These are phyloP conservation scores for Oryza meyeriana DNA, from an alignment of 176 grass and related monocot species.

Conservation along the genomic window DNA sequence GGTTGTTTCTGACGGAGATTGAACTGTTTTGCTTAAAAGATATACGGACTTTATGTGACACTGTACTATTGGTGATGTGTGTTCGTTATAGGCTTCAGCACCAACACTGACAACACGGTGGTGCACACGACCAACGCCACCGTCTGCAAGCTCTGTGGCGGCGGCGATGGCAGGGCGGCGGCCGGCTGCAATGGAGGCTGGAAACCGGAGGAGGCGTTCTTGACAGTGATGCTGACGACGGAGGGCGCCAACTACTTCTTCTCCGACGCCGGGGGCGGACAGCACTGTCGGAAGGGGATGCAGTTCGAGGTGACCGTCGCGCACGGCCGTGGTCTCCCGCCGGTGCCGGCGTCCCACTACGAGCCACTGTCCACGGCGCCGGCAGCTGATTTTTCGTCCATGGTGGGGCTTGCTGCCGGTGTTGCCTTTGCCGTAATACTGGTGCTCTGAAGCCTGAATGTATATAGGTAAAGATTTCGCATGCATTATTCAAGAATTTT, in stretches of 20 bases:
- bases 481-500: too few species aligned
- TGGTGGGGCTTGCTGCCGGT: background rate
- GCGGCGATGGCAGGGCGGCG: background rate
- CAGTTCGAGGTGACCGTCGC: slow-evolving; percentile 36
- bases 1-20: too few species aligned
- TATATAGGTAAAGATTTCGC: too few species aligned
- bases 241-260: slow-evolving; percentile 70
- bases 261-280: slow-evolving; percentile 38
- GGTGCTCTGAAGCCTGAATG: background rate
- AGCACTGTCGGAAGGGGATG: slow-evolving; percentile 58
- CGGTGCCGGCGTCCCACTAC: slow-evolving; percentile 30
- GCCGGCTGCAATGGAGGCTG: background rate
- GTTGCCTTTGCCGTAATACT: background rate
- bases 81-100: slow-evolving; percentile 38
- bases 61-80: background rate
- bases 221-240: slow-evolving; percentile 45
- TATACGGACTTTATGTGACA: too few species aligned
- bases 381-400: background rate
- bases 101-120: slow-evolving; percentile 47
- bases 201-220: slow-evolving; percentile 30
- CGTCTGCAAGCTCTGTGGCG: slow-evolving; percentile 37
- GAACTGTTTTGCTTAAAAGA: too few species aligned
- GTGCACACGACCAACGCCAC: slow-evolving; percentile 57
- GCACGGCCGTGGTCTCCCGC: slow-evolving; percentile 46
- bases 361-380: slow-evolving; percentile 29